phyloP scores from a whole-genome alignment of 306 rosid species.

The Vigna hirtella region DNA sequence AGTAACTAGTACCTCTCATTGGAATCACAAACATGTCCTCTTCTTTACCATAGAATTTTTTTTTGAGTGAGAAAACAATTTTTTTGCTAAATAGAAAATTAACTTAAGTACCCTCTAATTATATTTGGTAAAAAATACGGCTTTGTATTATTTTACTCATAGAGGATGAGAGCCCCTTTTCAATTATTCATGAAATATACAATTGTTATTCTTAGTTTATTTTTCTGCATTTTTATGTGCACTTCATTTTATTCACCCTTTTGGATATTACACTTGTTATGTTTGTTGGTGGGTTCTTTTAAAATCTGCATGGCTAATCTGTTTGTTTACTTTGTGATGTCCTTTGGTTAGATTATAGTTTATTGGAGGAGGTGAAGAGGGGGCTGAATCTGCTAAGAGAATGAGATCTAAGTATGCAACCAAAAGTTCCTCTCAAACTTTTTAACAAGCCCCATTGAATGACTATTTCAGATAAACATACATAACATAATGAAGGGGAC shows the following conservation, averaged over 20 bases:
- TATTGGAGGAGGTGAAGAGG: constrained; percentile 90
- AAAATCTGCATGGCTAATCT: neutral
- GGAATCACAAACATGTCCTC: neutral
- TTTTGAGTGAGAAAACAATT: neutral
- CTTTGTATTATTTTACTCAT: neutral
- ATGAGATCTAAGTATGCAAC: constrained; percentile 55
- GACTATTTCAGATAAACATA: constrained; percentile 48
- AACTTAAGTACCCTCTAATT: neutral
- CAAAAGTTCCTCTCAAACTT: constrained; percentile 56
- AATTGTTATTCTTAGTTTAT: neutral
- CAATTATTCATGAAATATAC: neutral
- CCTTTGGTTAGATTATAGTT: constrained; percentile 68
- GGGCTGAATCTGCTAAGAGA: constrained; percentile 82
- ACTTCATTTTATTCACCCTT: too few species aligned
- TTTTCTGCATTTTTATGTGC: neutral
- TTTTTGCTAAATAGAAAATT: neutral
- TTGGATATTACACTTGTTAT: neutral
- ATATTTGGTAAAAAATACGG: neutral
- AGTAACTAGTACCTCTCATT: too few species aligned
- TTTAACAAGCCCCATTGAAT: constrained; percentile 64
- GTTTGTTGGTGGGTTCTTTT: neutral
- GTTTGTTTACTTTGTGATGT: constrained; percentile 11
- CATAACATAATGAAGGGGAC: constrained; percentile 69
- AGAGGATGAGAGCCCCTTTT: neutral
- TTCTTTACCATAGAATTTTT: constrained; percentile 8